Evolutionary conservation across 371 early-diverging fungal species (phyloP).

Genomic region (Syncephalastrum racemosum): DNA sequence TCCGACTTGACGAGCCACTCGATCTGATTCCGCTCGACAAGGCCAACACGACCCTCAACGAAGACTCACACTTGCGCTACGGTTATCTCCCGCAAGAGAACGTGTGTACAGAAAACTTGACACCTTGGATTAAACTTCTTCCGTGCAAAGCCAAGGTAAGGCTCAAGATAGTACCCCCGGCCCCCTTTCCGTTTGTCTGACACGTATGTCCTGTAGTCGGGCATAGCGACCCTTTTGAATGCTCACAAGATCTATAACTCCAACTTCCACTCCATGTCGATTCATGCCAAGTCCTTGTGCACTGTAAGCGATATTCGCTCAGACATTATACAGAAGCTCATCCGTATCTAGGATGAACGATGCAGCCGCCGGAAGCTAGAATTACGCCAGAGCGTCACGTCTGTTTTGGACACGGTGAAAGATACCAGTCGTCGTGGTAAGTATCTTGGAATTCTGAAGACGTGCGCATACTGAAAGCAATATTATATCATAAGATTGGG

Average conservation of each 20-base stretch:
- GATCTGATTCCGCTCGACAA: conserved; percentile 5
- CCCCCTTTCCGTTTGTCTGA: too few species aligned
- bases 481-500: conserved; percentile 60
- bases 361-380: conserved; percentile 31
- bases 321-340: neutral
- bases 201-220: conserved; percentile 53
- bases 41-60: conserved; percentile 6
- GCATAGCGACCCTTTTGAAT: conserved; percentile 83
- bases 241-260: conserved; percentile 88
- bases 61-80: conserved; percentile 58
- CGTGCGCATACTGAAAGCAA: neutral
- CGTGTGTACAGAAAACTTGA: conserved; percentile 97
- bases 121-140: conserved; percentile 93
- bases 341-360: conserved; percentile 19
- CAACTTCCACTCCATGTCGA: conserved; percentile 87
- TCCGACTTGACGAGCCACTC: conserved; percentile 45
- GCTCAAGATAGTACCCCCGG: too few species aligned
- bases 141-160: conserved; percentile 87
- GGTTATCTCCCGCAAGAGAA: conserved; percentile 87
- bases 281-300: conserved; percentile 62
- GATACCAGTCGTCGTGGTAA: conserved; percentile 55
- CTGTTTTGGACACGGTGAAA: conserved; percentile 75
- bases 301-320: conserved; percentile 33
- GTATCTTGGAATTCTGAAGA: neutral
- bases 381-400: conserved; percentile 66